Evolutionary conservation across 306 rosid species (phyloP).

Genomic region (Cucumis hystrix): DNA sequence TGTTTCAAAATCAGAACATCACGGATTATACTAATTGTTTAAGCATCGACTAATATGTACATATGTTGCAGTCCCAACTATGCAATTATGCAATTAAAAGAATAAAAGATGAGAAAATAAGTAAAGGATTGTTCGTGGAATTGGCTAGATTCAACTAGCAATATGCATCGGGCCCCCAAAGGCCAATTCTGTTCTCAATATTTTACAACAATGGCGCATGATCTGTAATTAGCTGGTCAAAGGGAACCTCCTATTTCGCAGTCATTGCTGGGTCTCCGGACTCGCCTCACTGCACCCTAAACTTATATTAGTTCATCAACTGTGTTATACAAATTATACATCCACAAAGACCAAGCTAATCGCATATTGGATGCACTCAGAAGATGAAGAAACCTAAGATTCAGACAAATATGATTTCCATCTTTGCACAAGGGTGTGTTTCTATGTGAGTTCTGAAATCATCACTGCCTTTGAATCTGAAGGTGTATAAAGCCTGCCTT

Average conservation of each 20-base stretch:
- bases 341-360: neutral
- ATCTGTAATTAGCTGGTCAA: neutral
- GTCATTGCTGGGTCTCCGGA: neutral
- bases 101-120: neutral
- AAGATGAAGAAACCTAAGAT: neutral
- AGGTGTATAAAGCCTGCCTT: constrained; percentile 68
- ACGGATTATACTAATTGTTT: no score
- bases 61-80: neutral
- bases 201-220: neutral
- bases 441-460: constrained; percentile 50
- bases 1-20: no score
- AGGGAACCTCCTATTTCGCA: neutral
- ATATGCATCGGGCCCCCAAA: neutral
- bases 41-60: neutral
- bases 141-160: neutral
- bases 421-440: constrained; percentile 70
- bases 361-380: constrained; percentile 1
- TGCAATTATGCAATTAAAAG: no score
- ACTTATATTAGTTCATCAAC: neutral
- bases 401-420: constrained; percentile 77
- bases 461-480: constrained; percentile 42
- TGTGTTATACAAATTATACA: neutral
- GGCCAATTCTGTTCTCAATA: constrained; percentile 1
- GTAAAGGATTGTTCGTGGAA: neutral
- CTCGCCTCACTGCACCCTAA: neutral